Percentiles rank a stretch among this genome's conserved stretches.
Conservation (phyloP, 805 yeast genomes). For the Wickerhamomyces mucosus region DNA sequence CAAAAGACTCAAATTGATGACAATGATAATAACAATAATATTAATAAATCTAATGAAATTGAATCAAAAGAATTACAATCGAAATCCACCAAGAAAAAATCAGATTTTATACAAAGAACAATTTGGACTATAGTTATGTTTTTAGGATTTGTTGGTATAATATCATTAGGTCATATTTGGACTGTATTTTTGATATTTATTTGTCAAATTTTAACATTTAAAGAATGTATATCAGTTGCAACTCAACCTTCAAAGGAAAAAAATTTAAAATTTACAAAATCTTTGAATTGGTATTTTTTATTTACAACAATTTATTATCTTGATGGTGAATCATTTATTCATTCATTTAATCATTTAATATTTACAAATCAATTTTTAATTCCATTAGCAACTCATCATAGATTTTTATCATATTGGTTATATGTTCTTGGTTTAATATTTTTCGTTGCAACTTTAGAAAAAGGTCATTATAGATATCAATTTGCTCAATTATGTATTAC, state of each 20-base stretch:
- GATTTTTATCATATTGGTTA: constrained; percentile 72
- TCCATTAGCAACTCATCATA: constrained; percentile 67
- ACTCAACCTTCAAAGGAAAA: constrained; percentile 72
- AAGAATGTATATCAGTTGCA: constrained; percentile 83
- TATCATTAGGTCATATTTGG: constrained; percentile 81
- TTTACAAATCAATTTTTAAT: constrained; percentile 43
- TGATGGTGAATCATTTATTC: constrained; percentile 76
- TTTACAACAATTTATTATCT: constrained; percentile 81
- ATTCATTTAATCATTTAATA: constrained; percentile 48
- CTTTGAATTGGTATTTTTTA: constrained; percentile 89
- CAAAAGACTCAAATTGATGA: too few relatives aligned
- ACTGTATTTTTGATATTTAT: constrained; percentile 61
- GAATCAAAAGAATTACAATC: too few relatives aligned
- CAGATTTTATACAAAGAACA: constrained; percentile 79
- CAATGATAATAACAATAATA: too few relatives aligned
- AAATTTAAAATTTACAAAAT: constrained; percentile 70
- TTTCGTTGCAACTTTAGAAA: constrained; percentile 82
- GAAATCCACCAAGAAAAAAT: constrained; percentile 74
- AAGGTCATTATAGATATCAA: constrained; percentile 84
- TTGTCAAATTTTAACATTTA: constrained; percentile 77
- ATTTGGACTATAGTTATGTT: constrained; percentile 94
- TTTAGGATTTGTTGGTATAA: constrained; percentile 51
- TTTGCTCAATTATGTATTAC: constrained; percentile 90
- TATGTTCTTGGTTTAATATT: constrained; percentile 83
- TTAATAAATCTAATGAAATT: too few relatives aligned